Evolutionary conservation across 768 basidiomycete genomes (phyloP).

Genomic region (Russula griseocarnosa): DNA sequence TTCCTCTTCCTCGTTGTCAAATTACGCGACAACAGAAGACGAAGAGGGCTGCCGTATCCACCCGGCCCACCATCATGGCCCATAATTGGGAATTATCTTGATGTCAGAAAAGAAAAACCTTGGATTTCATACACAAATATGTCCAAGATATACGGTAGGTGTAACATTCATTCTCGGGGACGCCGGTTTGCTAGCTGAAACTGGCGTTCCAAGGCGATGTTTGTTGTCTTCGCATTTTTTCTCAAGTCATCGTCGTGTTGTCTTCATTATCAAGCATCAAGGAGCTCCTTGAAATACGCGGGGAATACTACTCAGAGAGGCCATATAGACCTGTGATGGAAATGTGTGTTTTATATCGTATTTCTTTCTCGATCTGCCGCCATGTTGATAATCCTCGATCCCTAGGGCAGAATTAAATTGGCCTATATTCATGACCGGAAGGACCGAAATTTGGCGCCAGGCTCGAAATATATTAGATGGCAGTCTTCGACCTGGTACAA

Average conservation of each 20-base stretch:
- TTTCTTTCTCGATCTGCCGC: background rate
- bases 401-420: slow-evolving; percentile 1
- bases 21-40: background rate
- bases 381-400: background rate
- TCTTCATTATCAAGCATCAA: background rate
- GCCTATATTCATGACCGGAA: background rate
- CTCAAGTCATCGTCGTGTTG: slow-evolving; percentile 14
- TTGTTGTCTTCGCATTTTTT: slow-evolving; percentile 6
- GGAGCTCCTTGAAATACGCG: slow-evolving; percentile 19
- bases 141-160: slow-evolving; percentile 17
- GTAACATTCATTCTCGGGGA: background rate
- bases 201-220: slow-evolving; percentile 11
- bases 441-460: background rate
- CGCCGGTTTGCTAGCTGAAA: background rate
- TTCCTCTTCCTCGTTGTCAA: background rate
- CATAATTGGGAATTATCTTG: slow-evolving; percentile 18
- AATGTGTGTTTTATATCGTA: background rate
- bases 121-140: slow-evolving; percentile 10
- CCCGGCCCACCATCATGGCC: slow-evolving; percentile 6
- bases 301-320: slow-evolving; percentile 13
- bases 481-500: background rate
- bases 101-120: slow-evolving; percentile 6
- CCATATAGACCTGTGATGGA: slow-evolving; percentile 1
- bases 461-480: background rate
- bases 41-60: slow-evolving; percentile 5